phyloP scores from a whole-genome alignment of 2,329 filamentous ascomycete species.

The Trichoderma atrobrunneum region DNA sequence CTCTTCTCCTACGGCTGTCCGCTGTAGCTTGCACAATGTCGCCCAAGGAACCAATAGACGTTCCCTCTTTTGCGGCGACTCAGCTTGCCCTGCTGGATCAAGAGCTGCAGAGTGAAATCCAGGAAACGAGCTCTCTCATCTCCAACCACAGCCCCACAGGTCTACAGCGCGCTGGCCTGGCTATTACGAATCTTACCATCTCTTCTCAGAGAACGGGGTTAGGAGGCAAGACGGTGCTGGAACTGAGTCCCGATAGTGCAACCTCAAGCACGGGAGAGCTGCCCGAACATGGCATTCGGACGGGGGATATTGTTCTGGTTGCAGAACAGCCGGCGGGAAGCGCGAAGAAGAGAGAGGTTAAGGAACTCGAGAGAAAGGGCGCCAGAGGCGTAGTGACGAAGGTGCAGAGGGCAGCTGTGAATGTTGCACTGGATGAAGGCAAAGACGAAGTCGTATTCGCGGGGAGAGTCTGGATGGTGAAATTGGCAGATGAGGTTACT shows the following conservation, averaged over 20 bases:
- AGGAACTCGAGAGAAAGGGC: slow-evolving; percentile 66
- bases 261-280: slow-evolving; percentile 54
- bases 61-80: slow-evolving; percentile 65
- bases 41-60: slow-evolving; percentile 49
- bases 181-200: slow-evolving; percentile 72
- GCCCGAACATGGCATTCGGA: slow-evolving; percentile 71
- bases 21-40: slow-evolving; percentile 32
- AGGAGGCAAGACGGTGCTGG: slow-evolving; percentile 85
- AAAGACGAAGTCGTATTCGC: slow-evolving; percentile 45
- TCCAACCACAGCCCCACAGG: slow-evolving; percentile 64
- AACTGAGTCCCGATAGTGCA: slow-evolving; percentile 72
- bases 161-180: slow-evolving; percentile 74
- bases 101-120: slow-evolving; percentile 70
- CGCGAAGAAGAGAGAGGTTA: slow-evolving; percentile 70
- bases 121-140: slow-evolving; percentile 66
- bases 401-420: slow-evolving; percentile 56
- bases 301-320: slow-evolving; percentile 75
- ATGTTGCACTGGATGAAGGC: slow-evolving; percentile 68
- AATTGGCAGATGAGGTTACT: slow-evolving; percentile 67
- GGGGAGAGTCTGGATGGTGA: slow-evolving; percentile 61
- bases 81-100: slow-evolving; percentile 68
- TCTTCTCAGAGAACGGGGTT: slow-evolving; percentile 79
- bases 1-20: neutral
- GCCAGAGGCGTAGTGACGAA: slow-evolving; percentile 68
- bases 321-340: slow-evolving; percentile 71